Conservation (phyloP, 768 basidiomycete genomes). For the Lactarius trivialis region DNA sequence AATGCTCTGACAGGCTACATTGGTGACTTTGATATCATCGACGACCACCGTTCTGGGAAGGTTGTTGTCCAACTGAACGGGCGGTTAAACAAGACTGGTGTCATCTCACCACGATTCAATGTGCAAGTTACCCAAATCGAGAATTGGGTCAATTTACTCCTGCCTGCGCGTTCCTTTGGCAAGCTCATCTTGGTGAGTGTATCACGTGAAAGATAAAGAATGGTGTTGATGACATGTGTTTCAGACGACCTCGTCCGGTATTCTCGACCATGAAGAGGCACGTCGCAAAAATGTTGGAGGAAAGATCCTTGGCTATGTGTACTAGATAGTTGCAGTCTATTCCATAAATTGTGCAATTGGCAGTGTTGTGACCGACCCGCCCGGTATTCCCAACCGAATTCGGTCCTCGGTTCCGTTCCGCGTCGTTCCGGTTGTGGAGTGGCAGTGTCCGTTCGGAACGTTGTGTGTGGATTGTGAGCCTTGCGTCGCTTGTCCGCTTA, state of each 20-base stretch:
- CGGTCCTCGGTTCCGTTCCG: background rate
- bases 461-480: background rate
- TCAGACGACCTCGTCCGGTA: conserved; percentile 95
- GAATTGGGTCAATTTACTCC: conserved; percentile 92
- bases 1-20: conserved; percentile 68
- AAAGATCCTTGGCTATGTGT: conserved; percentile 88
- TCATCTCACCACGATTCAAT: conserved; percentile 99
- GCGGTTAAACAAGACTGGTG: conserved; percentile 98
- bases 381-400: background rate
- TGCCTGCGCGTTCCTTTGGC: conserved; percentile 95
- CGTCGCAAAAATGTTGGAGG: conserved; percentile 97
- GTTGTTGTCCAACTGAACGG: conserved; percentile 98
- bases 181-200: conserved; percentile 83
- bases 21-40: conserved; percentile 96
- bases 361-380: too few relatives aligned
- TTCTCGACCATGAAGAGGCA: conserved; percentile 98
- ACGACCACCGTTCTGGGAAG: conserved; percentile 97
- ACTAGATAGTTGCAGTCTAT: conserved; percentile 41
- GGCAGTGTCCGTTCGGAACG: background rate
- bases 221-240: background rate
- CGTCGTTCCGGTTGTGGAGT: background rate
- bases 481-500: background rate
- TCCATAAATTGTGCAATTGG: background rate
- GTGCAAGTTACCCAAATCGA: conserved; percentile 90
- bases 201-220: background rate